Percentiles rank a stretch among this genome's conserved stretches.
Conservation (phyloP, 2,329 filamentous ascomycete species). For the Tolypocladium paradoxum region DNA sequence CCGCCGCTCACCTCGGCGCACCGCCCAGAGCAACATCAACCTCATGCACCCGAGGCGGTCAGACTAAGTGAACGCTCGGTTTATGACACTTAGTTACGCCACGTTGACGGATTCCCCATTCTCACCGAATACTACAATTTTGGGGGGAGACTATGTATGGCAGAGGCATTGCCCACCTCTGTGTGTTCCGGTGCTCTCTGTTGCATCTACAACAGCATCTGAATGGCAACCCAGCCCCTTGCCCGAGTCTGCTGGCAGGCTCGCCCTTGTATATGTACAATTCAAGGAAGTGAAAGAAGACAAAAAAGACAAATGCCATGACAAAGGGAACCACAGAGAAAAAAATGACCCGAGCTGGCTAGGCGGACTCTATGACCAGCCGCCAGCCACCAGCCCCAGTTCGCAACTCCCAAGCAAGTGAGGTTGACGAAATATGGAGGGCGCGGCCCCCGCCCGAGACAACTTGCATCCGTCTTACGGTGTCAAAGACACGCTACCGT, state of each 20-base stretch:
- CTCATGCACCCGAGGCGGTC: neutral
- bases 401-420: neutral
- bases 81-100: neutral
- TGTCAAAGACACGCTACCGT: neutral
- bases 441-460: neutral
- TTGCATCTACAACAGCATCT: constrained; percentile 2
- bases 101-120: neutral
- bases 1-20: constrained; percentile 9
- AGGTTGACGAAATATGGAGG: neutral
- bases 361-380: neutral
- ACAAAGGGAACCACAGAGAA: constrained; percentile 19
- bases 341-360: constrained; percentile 5
- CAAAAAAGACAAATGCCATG: constrained; percentile 13
- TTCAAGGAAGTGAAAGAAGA: constrained; percentile 14
- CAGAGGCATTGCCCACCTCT: constrained; percentile 13
- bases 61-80: neutral
- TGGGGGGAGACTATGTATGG: constrained; percentile 21
- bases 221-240: constrained; percentile 4
- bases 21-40: neutral
- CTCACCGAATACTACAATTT: constrained; percentile 17
- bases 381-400: constrained; percentile 4
- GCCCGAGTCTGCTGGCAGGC: constrained; percentile 21
- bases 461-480: neutral
- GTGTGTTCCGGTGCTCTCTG: constrained; percentile 13
- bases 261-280: constrained; percentile 24